phyloP scores from a whole-genome alignment of 1,284 basidiomycete species.

The Naganishia albida region DNA sequence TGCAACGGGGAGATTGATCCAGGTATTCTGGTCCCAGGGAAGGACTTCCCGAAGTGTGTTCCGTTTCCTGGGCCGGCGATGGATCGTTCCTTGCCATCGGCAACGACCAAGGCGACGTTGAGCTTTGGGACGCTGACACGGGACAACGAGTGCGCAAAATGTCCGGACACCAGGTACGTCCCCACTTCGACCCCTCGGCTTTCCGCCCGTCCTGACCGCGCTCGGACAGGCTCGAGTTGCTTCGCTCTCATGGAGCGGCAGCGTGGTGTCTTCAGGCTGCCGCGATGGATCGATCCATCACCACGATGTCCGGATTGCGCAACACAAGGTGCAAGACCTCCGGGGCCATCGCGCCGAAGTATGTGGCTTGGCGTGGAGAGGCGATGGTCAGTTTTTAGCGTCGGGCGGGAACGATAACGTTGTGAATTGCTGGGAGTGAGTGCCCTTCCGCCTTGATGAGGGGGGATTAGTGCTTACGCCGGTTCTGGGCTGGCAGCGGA shows the following conservation, averaged over 20 bases:
- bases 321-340: conserved; percentile 86
- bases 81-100: conserved; percentile 86
- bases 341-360: conserved; percentile 83
- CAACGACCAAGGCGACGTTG: conserved; percentile 79
- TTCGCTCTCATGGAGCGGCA: conserved; percentile 79
- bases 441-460: conserved; percentile 19
- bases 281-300: conserved; percentile 90
- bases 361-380: conserved; percentile 64
- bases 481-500: conserved; percentile 55
- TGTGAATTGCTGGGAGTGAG: conserved; percentile 88
- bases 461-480: conserved; percentile 1
- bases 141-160: conserved; percentile 83
- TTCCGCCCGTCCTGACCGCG: neutral
- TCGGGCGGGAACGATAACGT: conserved; percentile 96
- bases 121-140: conserved; percentile 91
- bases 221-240: conserved; percentile 68
- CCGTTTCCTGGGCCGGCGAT: conserved; percentile 79
- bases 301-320: conserved; percentile 83
- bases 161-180: conserved; percentile 63
- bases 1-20: neutral
- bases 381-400: conserved; percentile 82
- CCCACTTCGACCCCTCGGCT: neutral
- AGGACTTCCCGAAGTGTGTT: conserved; percentile 68
- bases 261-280: conserved; percentile 83
- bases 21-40: conserved; percentile 37